Evolutionary conservation across 2,329 filamentous ascomycete genomes (phyloP).

Genomic region (Aspergillus eucalypticola): DNA sequence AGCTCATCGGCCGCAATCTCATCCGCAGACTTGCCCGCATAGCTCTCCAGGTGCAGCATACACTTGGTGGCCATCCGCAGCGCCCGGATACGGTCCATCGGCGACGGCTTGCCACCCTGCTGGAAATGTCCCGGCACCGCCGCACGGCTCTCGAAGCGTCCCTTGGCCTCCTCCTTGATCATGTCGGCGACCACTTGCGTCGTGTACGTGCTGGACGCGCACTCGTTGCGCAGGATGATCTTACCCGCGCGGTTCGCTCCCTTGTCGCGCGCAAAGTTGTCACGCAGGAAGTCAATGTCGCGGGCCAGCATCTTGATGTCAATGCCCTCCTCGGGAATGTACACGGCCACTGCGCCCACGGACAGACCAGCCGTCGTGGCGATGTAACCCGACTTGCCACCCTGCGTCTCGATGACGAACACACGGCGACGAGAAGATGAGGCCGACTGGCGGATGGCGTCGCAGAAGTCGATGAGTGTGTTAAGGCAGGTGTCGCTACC

Average conservation of each 20-base stretch:
- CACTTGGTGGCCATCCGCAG: conserved; percentile 91
- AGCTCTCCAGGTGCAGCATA: conserved; percentile 85
- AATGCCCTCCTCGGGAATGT: conserved; percentile 96
- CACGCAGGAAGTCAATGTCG: conserved; percentile 85
- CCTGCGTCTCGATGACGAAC: conserved; percentile 97
- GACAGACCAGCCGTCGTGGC: conserved; percentile 85
- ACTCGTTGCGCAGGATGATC: conserved; percentile 95
- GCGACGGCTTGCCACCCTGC: conserved; percentile 86
- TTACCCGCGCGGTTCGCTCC: conserved; percentile 89
- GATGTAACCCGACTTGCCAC: conserved; percentile 89
- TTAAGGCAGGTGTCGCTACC: conserved; percentile 97
- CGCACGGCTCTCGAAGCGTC: conserved; percentile 87
- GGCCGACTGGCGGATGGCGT: conserved; percentile 95
- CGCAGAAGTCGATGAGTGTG: conserved; percentile 90
- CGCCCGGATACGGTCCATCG: conserved; percentile 94
- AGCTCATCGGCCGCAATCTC: conserved; percentile 72
- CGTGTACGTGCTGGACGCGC: conserved; percentile 83
- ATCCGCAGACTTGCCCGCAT: conserved; percentile 64
- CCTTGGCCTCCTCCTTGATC: conserved; percentile 88
- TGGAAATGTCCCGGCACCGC: conserved; percentile 93
- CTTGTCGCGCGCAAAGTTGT: conserved; percentile 80
- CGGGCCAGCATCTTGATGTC: conserved; percentile 87
- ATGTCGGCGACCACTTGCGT: conserved; percentile 94
- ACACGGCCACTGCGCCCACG: conserved; percentile 90
- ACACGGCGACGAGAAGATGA: conserved; percentile 90